Evolutionary conservation across 768 basidiomycete species (phyloP).

Genomic region (Boletus eberwhitei): DNA sequence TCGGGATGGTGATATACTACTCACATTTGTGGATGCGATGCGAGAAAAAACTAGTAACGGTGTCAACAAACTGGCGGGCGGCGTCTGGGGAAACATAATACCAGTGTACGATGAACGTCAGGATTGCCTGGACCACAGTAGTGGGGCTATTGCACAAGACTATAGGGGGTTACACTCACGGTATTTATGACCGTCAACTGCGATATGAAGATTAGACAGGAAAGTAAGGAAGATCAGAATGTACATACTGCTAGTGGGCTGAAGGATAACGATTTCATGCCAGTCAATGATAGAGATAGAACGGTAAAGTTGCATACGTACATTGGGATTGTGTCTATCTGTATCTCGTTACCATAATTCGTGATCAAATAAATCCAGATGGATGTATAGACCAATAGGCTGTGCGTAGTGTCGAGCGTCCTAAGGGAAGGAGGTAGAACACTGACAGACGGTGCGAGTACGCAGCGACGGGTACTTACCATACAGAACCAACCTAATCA

Average conservation of each 20-base stretch:
- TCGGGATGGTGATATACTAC: neutral
- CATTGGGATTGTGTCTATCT: conserved; percentile 46
- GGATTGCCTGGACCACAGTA: conserved; percentile 38
- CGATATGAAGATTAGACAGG: neutral
- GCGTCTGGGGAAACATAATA: conserved; percentile 16
- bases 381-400: conserved; percentile 37
- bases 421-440: conserved; percentile 2
- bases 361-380: conserved; percentile 44
- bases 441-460: neutral
- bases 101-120: conserved; percentile 53
- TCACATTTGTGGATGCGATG: conserved; percentile 15
- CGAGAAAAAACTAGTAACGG: conserved; percentile 2
- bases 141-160: neutral
- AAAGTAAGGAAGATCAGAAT: neutral
- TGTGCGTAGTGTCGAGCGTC: conserved; percentile 40
- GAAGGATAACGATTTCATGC: neutral
- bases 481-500: conserved; percentile 26
- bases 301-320: conserved; percentile 14
- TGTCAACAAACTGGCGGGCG: neutral
- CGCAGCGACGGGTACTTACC: conserved; percentile 11
- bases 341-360: conserved; percentile 37
- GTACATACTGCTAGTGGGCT: conserved; percentile 29
- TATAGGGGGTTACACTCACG: conserved; percentile 7
- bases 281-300: neutral
- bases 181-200: conserved; percentile 34